Evolutionary conservation across 805 yeast species (phyloP), one percentile per base, ranked within the genome.

Genomic region (Kodamaea kakaduensis): DNA sequence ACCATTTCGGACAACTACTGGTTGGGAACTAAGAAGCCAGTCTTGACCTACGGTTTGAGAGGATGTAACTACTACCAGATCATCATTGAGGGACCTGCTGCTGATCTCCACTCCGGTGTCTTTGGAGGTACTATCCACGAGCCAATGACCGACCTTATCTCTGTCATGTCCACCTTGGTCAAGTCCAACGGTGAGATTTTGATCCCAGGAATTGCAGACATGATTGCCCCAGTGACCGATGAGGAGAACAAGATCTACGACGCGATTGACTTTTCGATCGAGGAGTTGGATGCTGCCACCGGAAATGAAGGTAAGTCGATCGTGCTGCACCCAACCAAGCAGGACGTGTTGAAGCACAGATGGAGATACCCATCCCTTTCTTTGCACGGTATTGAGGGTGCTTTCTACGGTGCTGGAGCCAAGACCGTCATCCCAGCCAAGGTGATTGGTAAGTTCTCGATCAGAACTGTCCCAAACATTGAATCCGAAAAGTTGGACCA

Each of bases 331-430:
- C 71, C 77, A 44, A 73, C 74, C 58, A 85, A 87, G 64, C 80
- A 87, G 66, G 82, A 81, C 41, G 88, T 95, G 41, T 75, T 93
- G 52, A 90, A 88, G 84, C 97, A 89, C 64, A 81, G 98, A 75
- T 93, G 99, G 99, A 83, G 99, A 73, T 88, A 73, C 67, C 99
- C 99, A 38, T 87, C 97, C 6, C 71, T 93, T 52, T 89, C 97
- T 2, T 62, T 93, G 47, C 99, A 93, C 64, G 99, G 99, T 48
- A 75, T 93, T 37, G 98, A 93, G 66, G 98, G 98, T 45, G 99
- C 97, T 5, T 93, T 93, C 62, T 81, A 83, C 31, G 90, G 84
- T 28, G 75, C 84, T 31, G 99, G 99, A 46, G 99, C 97, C 40
- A 93, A 93, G 71, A 93, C 99, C 21, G 99, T 93, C 34, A 93